phyloP scores from a whole-genome alignment of 2,329 filamentous ascomycete genomes.

The Colletotrichum agaves region DNA sequence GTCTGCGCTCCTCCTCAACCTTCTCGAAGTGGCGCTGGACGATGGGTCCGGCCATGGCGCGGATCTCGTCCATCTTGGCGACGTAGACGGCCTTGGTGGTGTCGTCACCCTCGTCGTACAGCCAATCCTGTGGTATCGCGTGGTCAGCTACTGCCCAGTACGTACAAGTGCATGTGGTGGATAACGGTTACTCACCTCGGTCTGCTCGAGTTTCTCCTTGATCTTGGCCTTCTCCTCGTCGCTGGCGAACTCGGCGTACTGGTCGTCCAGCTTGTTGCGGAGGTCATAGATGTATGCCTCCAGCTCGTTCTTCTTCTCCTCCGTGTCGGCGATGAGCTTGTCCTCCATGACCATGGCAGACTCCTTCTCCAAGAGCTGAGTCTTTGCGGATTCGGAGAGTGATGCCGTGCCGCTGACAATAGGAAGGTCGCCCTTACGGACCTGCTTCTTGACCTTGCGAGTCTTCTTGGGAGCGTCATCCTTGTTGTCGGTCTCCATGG shows the following conservation, averaged over 20 bases:
- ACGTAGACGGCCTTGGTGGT: conserved; percentile 93
- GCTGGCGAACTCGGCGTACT: conserved; percentile 87
- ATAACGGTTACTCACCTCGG: conserved; percentile 74
- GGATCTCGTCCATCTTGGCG: conserved; percentile 95
- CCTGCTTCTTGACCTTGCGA: conserved; percentile 99
- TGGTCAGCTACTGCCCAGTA: conserved; percentile 39
- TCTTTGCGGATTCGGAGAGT: conserved; percentile 76
- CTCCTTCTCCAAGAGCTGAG: conserved; percentile 82
- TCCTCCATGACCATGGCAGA: conserved; percentile 95
- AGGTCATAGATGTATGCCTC: conserved; percentile 98
- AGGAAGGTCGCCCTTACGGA: conserved; percentile 94
- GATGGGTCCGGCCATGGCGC: conserved; percentile 88
- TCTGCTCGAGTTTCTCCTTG: conserved; percentile 81
- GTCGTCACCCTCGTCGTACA: conserved; percentile 97
- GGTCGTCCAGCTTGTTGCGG: conserved; percentile 92
- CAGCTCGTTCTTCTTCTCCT: conserved; percentile 99
- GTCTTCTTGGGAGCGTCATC: conserved; percentile 82
- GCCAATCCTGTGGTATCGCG: conserved; percentile 80
- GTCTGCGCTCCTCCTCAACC: conserved; percentile 85
- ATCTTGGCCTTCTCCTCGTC: conserved; percentile 94
- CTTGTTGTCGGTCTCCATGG: conserved; percentile 86
- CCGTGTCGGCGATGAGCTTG: conserved; percentile 97
- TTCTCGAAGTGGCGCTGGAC: conserved; percentile 96
- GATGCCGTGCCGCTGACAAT: conserved; percentile 85
- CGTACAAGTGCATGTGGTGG: too few relatives aligned